Evolutionary conservation across 2,329 filamentous ascomycete genomes (phyloP).

Genomic region (Paraphaeosphaeria minitans): DNA sequence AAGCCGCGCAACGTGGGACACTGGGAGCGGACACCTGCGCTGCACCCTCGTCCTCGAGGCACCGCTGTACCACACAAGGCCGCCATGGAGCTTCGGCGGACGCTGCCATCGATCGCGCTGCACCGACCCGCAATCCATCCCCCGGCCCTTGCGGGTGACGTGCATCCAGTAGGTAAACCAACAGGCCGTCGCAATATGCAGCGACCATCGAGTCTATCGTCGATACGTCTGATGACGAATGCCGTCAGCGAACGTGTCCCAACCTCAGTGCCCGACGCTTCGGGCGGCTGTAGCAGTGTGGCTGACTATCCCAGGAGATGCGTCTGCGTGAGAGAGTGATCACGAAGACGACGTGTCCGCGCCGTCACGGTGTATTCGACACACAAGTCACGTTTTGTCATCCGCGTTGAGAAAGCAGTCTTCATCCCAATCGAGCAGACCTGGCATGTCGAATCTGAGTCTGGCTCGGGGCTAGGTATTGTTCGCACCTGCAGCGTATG

Average conservation of each 20-base stretch:
- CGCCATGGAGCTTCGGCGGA: constrained; percentile 8
- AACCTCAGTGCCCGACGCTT: constrained; percentile 21
- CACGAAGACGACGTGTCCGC: background rate
- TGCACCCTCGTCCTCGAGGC: background rate
- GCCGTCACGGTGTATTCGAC: background rate
- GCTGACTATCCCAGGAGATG: background rate
- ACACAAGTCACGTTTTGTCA: background rate
- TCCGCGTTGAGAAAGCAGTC: background rate
- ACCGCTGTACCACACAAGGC: background rate
- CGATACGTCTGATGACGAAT: constrained; percentile 30
- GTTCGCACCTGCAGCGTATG: background rate
- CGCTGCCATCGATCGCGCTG: constrained; percentile 17
- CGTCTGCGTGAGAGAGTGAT: background rate
- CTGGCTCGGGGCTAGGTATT: background rate
- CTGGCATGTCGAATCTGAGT: constrained; percentile 1
- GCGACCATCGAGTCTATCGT: constrained; percentile 37
- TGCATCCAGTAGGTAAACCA: constrained; percentile 30
- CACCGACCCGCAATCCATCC: constrained; percentile 17
- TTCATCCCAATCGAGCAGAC: constrained; percentile 13
- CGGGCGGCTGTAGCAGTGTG: background rate
- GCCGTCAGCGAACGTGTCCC: constrained; percentile 38
- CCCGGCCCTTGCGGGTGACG: constrained; percentile 26
- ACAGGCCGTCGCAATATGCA: constrained; percentile 23
- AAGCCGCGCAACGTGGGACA: constrained; percentile 33
- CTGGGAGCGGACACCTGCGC: constrained; percentile 11